A percentile compares a stretch with the other conserved stretches of the same genome.
Conservation (phyloP, 2,329 filamentous ascomycete genomes). For the Volutella citrinella region DNA sequence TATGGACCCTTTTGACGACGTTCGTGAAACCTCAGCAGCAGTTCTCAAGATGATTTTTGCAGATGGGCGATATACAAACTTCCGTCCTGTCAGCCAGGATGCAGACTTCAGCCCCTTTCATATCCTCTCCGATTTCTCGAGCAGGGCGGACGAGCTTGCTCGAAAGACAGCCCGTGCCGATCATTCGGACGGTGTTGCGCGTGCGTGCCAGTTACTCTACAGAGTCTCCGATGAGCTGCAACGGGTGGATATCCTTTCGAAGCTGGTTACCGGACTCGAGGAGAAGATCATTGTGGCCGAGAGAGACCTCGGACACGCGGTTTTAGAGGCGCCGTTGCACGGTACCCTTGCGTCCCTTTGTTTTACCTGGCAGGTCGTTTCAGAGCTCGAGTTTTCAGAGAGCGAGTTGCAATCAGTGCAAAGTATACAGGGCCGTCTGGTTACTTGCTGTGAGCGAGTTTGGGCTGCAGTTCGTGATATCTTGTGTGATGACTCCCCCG, state of each 20-base stretch:
- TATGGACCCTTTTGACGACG: constrained; percentile 90
- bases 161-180: constrained; percentile 78
- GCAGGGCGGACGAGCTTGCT: constrained; percentile 55
- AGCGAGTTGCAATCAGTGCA: constrained; percentile 34
- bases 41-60: constrained; percentile 50
- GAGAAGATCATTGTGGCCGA: constrained; percentile 62
- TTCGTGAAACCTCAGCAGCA: constrained; percentile 58
- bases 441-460: constrained; percentile 61
- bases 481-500: constrained; percentile 90
- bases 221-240: constrained; percentile 47
- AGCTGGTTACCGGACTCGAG: constrained; percentile 61
- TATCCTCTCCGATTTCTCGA: constrained; percentile 46
- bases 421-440: constrained; percentile 51
- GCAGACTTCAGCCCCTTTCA: constrained; percentile 15
- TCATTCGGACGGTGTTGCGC: constrained; percentile 86
- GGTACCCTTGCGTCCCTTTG: constrained; percentile 66
- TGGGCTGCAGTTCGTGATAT: constrained; percentile 76
- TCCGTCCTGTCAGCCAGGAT: constrained; percentile 16
- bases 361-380: constrained; percentile 52
- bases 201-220: constrained; percentile 69
- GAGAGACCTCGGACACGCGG: constrained; percentile 62
- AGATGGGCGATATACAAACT: constrained; percentile 30
- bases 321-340: constrained; percentile 65
- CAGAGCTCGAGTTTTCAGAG: constrained; percentile 37
- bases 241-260: constrained; percentile 50